phyloP scores from a whole-genome alignment of 2,329 filamentous ascomycete genomes.

The Dryadomyces quercivorus region DNA sequence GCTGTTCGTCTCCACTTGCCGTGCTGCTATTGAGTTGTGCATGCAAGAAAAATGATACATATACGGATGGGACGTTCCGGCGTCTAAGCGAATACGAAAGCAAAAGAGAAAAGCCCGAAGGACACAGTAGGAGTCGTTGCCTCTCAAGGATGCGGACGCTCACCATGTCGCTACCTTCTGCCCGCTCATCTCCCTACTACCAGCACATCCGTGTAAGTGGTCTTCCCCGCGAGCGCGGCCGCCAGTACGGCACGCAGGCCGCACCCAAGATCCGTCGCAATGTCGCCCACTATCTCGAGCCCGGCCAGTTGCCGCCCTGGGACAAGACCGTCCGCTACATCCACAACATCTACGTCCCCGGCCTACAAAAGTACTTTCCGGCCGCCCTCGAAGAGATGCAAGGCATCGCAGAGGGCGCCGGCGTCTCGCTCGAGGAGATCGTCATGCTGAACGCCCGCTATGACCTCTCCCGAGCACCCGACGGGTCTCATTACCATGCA shows the following conservation, averaged over 20 bases:
- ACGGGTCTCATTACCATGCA: background rate
- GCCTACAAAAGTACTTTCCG: slow-evolving; percentile 12
- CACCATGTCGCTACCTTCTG: background rate
- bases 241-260: slow-evolving; percentile 13
- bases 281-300: slow-evolving; percentile 13
- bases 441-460: slow-evolving; percentile 16
- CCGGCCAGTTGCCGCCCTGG: slow-evolving; percentile 13
- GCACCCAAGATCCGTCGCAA: slow-evolving; percentile 13
- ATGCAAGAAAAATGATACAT: too few species aligned
- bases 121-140: too few species aligned
- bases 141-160: background rate
- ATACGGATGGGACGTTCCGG: too few species aligned
- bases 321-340: slow-evolving; percentile 11
- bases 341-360: slow-evolving; percentile 13
- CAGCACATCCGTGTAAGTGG: slow-evolving; percentile 15
- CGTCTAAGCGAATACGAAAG: too few species aligned
- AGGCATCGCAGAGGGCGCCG: slow-evolving; percentile 15
- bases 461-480: slow-evolving; percentile 10
- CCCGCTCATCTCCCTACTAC: slow-evolving; percentile 5
- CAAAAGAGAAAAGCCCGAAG: too few species aligned
- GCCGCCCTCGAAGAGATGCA: slow-evolving; percentile 8
- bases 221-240: slow-evolving; percentile 14
- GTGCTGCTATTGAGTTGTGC: too few species aligned
- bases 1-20: too few species aligned
- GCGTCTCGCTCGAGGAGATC: slow-evolving; percentile 12